These are phyloP conservation scores for Quercus engelmannii DNA, from an alignment of 306 rosid species.

Conservation along the genomic window DNA sequence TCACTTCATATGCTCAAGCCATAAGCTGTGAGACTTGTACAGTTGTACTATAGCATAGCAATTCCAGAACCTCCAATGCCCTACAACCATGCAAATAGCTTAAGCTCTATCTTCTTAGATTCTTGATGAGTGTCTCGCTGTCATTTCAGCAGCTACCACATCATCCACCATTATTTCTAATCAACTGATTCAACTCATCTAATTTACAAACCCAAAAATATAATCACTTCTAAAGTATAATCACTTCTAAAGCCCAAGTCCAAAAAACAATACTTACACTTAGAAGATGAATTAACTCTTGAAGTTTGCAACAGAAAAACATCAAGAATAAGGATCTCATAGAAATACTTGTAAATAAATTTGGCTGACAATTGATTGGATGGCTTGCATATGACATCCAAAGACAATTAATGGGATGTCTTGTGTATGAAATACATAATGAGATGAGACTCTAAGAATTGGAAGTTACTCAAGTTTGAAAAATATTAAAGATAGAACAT, in stretches of 20 bases:
- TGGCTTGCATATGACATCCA: background rate
- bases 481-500: background rate
- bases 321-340: background rate
- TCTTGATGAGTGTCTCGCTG: background rate
- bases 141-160: background rate
- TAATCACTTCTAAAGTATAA: background rate
- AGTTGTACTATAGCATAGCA: background rate
- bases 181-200: background rate
- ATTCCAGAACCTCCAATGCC: background rate
- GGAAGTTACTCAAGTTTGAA: background rate
- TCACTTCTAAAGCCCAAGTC: background rate
- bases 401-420: too few species aligned
- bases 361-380: background rate
- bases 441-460: background rate
- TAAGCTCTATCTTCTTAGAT: background rate
- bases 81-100: background rate
- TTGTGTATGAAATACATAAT: background rate
- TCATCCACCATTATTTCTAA: background rate
- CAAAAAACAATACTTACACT: background rate
- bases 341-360: background rate
- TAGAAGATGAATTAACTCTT: background rate
- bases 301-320: background rate
- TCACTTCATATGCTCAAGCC: background rate
- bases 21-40: background rate
- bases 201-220: background rate